These are phyloP conservation scores for Nannochloropsis granulata DNA, from an alignment of 108 stramenopile genomes.

Conservation along the genomic window DNA sequence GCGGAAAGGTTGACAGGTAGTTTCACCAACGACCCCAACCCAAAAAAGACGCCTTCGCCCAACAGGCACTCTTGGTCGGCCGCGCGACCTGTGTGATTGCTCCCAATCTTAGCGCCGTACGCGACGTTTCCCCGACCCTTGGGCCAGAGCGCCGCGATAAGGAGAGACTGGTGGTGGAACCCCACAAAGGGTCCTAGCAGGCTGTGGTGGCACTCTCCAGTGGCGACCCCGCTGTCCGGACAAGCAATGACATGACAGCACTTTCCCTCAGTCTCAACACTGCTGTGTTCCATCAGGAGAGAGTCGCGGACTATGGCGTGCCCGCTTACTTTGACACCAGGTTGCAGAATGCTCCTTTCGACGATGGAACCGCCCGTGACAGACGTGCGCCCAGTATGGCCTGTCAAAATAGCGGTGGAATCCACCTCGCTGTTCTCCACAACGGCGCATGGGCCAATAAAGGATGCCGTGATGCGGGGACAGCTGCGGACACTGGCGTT, in stretches of 20 bases:
- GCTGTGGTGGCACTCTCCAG: conserved; percentile 28
- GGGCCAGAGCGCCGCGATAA: conserved; percentile 79
- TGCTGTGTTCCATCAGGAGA: conserved; percentile 22
- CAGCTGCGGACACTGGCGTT: neutral
- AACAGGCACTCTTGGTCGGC: conserved; percentile 75
- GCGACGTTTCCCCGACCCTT: conserved; percentile 81
- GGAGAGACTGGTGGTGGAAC: conserved; percentile 33
- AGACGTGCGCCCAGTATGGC: neutral
- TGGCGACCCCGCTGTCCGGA: neutral
- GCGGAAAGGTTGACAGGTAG: conserved; percentile 65
- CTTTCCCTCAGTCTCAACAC: conserved; percentile 16
- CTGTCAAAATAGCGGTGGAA: conserved; percentile 6
- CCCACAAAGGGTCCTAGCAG: conserved; percentile 19
- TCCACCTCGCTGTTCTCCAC: conserved; percentile 6
- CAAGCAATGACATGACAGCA: conserved; percentile 19
- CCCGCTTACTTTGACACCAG: neutral
- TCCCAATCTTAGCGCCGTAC: conserved; percentile 81
- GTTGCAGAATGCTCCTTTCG: conserved; percentile 6
- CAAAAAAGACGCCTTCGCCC: conserved; percentile 87
- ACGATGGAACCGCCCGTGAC: neutral
- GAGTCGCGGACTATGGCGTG: conserved; percentile 3
- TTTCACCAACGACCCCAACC: conserved; percentile 61
- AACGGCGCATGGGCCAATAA: neutral
- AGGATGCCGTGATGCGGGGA: neutral
- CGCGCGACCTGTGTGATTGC: conserved; percentile 81